These are phyloP conservation scores for Phyllosticta citrichinensis DNA, from an alignment of 2,329 filamentous ascomycete species.

Conservation along the genomic window DNA sequence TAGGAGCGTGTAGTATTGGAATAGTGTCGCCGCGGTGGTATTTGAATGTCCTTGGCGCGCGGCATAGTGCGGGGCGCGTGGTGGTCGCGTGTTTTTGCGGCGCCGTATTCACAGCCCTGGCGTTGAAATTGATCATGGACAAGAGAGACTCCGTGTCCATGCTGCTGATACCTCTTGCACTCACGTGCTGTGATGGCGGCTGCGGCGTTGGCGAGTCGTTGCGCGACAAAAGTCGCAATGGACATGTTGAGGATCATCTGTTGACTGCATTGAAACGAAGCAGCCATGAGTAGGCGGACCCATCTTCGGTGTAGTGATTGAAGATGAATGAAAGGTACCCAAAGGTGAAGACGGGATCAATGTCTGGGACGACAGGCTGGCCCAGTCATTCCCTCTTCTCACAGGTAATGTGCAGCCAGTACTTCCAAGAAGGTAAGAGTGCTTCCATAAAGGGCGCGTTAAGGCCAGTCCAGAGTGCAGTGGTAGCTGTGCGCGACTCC, in stretches of 20 bases:
- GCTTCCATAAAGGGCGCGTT: no score
- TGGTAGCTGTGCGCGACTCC: no score
- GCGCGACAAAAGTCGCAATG: no score
- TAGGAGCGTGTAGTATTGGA: no score
- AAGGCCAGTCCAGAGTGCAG: no score
- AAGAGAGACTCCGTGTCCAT: not conserved
- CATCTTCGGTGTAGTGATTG: constrained; percentile 86
- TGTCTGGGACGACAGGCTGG: constrained; percentile 74
- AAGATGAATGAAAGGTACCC: constrained; percentile 99
- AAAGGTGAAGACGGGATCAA: constrained; percentile 98
- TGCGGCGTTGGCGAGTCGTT: constrained; percentile 1
- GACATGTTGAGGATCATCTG: no score
- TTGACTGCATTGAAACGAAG: constrained; percentile 89
- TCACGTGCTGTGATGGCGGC: not conserved
- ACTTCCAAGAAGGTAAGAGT: no score
- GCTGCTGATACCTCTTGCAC: not conserved
- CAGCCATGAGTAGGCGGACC: constrained; percentile 90
- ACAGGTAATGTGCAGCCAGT: constrained; percentile 82
- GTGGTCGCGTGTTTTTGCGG: no score
- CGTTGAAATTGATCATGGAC: not conserved
- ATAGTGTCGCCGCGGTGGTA: no score
- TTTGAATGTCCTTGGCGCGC: no score
- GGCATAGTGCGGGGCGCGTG: no score
- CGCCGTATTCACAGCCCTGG: not conserved
- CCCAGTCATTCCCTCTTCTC: constrained; percentile 75